A percentile compares a stretch with the other conserved stretches of the same genome.
Conservation (phyloP, 352 stramenopile genomes). For the Elongisporangium undulatum region DNA sequence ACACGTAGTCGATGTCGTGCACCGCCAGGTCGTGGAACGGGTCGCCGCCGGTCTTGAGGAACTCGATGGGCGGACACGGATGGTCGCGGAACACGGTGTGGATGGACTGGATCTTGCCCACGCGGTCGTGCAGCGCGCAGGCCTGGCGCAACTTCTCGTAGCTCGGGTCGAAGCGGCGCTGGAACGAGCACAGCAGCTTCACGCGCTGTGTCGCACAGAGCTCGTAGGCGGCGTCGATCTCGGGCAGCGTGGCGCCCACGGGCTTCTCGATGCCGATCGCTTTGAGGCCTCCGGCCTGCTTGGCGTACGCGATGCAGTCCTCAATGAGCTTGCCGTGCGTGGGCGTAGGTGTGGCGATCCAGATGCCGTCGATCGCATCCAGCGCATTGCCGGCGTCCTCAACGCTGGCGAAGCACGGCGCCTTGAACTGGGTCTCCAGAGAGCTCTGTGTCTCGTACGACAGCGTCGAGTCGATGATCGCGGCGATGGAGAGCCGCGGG, state of each 20-base stretch:
- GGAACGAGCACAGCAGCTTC: conserved; percentile 88
- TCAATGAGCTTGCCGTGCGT: conserved; percentile 57
- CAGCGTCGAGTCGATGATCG: conserved; percentile 50
- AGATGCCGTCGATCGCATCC: conserved; percentile 43
- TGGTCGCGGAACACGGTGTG: conserved; percentile 90
- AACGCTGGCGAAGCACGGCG: conserved; percentile 31
- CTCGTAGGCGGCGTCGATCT: conserved; percentile 62
- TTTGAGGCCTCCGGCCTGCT: conserved; percentile 14
- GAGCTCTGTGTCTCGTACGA: conserved; percentile 9
- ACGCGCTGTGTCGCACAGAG: conserved; percentile 41
- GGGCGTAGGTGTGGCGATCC: conserved; percentile 72
- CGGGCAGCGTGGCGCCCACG: conserved; percentile 41
- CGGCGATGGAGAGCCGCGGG: conserved; percentile 46
- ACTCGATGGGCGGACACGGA: conserved; percentile 83
- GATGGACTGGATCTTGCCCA: conserved; percentile 74
- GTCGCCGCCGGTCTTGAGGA: conserved; percentile 83
- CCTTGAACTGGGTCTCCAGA: conserved; percentile 40
- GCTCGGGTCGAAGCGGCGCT: conserved; percentile 89
- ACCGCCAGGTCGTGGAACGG: conserved; percentile 90
- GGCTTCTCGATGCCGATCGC: conserved; percentile 78
- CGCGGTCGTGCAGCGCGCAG: conserved; percentile 35
- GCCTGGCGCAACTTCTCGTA: conserved; percentile 57
- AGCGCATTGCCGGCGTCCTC: conserved; percentile 20
- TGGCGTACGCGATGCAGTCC: conserved; percentile 15
- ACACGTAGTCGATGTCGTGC: conserved; percentile 92